A percentile compares a stretch with the other conserved stretches of the same genome.
These are phyloP conservation scores for Tetrahymena borealis DNA, from an alignment of 73 alveolate species.

Conservation along the genomic window DNA sequence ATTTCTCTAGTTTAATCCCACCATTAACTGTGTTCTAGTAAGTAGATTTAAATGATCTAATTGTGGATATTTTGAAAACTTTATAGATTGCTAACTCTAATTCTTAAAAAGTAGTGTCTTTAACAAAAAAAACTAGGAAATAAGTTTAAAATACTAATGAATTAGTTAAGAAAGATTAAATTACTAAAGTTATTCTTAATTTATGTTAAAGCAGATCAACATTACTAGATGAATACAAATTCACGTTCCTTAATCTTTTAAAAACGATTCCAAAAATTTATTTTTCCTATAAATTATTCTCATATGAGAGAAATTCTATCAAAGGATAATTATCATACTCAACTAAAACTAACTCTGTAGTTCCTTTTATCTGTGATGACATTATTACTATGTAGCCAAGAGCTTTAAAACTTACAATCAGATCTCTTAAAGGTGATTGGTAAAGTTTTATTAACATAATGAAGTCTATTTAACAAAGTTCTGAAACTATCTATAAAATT, in stretches of 20 bases:
- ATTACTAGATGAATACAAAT: not conserved
- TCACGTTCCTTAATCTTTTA: not conserved
- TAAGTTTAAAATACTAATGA: not conserved
- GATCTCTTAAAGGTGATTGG: not conserved
- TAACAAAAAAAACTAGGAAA: not conserved
- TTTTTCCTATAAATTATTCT: not conserved
- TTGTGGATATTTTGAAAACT: not conserved
- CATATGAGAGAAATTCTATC: not conserved
- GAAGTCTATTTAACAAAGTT: not conserved
- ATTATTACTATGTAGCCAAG: not conserved
- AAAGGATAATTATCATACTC: not conserved
- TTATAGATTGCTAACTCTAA: too few relatives aligned
- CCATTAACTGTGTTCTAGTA: not conserved
- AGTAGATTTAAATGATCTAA: not conserved
- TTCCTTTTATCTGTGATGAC: not conserved
- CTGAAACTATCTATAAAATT: not conserved
- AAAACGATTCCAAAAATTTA: not conserved
- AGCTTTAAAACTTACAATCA: not conserved
- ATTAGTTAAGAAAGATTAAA: not conserved
- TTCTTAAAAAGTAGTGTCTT: not conserved
- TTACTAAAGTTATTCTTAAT: not conserved
- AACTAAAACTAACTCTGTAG: not conserved
- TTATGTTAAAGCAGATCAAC: not conserved
- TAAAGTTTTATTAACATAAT: not conserved
- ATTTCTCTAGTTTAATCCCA: not conserved